phyloP scores from a whole-genome alignment of 176 grass and related monocot species.

The Eragrostis nindensis region DNA sequence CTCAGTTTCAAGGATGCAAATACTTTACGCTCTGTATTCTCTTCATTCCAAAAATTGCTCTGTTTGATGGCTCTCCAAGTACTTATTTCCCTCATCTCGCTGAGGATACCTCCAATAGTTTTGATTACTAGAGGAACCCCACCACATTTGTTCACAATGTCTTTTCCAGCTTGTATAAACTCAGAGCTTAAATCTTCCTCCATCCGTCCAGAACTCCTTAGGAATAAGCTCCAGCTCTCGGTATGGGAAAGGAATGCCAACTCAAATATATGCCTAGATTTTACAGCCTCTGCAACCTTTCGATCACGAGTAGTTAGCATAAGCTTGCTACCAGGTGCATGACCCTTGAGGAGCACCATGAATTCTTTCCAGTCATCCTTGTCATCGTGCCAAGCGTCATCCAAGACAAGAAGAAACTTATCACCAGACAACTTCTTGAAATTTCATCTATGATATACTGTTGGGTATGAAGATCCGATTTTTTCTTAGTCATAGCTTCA shows the following conservation, averaged over 20 bases:
- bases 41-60: conserved; percentile 22
- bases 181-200: not conserved
- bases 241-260: not conserved
- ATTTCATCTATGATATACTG: not conserved
- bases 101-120: not conserved
- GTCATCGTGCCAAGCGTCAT: conserved; percentile 41
- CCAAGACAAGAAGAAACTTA: conserved; percentile 30
- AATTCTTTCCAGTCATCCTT: conserved; percentile 2
- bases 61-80: conserved; percentile 21
- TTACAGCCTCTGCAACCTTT: not conserved
- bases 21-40: not conserved
- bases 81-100: not conserved
- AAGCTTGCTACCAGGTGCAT: conserved; percentile 26
- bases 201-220: not conserved
- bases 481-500: not conserved
- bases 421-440: not conserved
- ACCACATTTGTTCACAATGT: conserved; percentile 25
- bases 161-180: not conserved
- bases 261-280: not conserved
- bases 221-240: conserved; percentile 13
- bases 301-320: conserved; percentile 19
- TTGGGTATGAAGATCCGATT: not conserved
- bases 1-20: not conserved
- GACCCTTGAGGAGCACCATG: not conserved
- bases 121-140: conserved; percentile 35